Conservation (phyloP, 2,329 filamentous ascomycete genomes). For the Huntiella savannae region DNA sequence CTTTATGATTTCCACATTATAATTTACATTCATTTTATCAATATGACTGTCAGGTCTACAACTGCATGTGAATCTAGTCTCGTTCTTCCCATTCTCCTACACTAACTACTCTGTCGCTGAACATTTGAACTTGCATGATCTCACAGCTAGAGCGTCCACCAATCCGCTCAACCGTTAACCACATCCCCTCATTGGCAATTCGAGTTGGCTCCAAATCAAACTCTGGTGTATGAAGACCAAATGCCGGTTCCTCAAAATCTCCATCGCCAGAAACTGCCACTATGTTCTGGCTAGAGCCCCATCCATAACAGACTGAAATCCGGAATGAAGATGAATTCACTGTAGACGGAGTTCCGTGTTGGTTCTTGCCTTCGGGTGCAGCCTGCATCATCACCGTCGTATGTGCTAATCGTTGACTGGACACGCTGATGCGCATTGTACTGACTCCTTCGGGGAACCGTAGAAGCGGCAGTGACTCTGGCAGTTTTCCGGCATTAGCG, state of each 20-base stretch:
- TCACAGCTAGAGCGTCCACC: conserved; percentile 28
- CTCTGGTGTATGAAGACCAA: conserved; percentile 50
- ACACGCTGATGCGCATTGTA: conserved; percentile 20
- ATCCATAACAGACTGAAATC: conserved; percentile 53
- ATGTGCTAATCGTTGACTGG: conserved; percentile 6
- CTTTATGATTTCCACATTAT: too few species aligned
- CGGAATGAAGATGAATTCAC: conserved; percentile 34
- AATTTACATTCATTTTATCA: too few species aligned
- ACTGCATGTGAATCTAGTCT: neutral
- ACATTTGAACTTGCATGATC: conserved; percentile 32
- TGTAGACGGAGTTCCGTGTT: neutral
- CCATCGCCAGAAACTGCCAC: conserved; percentile 52
- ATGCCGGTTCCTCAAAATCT: conserved; percentile 49
- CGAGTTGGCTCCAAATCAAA: conserved; percentile 54
- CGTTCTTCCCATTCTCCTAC: conserved; percentile 24
- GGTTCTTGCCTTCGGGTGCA: neutral
- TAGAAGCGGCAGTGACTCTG: conserved; percentile 38
- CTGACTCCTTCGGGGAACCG: conserved; percentile 26
- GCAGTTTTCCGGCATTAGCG: conserved; percentile 57
- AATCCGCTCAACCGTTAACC: conserved; percentile 67
- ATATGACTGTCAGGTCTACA: too few species aligned
- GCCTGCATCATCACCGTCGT: conserved; percentile 18
- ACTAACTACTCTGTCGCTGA: conserved; percentile 29
- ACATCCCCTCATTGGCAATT: conserved; percentile 39
- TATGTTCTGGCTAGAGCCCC: conserved; percentile 46